phyloP scores from a whole-genome alignment of 257 asterid genomes.

The Solanum clarkiae region DNA sequence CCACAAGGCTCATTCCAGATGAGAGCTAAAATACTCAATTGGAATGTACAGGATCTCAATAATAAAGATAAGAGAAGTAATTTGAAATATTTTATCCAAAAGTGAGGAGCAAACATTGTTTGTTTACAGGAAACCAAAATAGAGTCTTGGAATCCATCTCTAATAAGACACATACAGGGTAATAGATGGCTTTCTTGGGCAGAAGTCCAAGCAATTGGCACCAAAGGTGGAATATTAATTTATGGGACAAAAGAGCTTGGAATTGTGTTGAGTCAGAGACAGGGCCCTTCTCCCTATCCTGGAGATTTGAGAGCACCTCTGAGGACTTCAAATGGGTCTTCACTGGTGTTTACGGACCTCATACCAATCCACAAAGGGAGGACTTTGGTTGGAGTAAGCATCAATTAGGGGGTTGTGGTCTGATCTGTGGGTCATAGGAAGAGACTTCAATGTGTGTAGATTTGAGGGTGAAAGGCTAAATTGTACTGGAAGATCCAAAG shows the following conservation, averaged over 20 bases:
- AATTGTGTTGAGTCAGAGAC: neutral
- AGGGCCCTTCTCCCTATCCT: neutral
- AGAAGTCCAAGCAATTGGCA: neutral
- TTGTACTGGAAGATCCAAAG: no score
- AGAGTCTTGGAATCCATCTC: neutral
- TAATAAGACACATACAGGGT: neutral
- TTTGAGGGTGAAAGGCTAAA: no score
- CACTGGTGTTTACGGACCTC: no score
- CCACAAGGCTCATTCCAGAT: neutral
- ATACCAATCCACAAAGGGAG: neutral
- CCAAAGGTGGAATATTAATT: neutral
- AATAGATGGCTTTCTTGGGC: neutral
- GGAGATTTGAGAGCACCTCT: neutral
- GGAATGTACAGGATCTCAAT: neutral
- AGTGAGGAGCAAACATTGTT: neutral
- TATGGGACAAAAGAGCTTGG: neutral
- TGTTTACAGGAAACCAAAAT: neutral
- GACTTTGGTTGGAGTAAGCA: neutral
- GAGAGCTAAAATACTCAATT: neutral
- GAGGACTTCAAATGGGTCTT: neutral
- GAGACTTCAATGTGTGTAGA: no score
- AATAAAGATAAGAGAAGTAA: no score
- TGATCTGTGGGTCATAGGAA: no score
- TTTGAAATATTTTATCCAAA: neutral
- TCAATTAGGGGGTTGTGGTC: neutral